phyloP scores from a whole-genome alignment of 345 rosid species.

The Raphanus sativus region DNA sequence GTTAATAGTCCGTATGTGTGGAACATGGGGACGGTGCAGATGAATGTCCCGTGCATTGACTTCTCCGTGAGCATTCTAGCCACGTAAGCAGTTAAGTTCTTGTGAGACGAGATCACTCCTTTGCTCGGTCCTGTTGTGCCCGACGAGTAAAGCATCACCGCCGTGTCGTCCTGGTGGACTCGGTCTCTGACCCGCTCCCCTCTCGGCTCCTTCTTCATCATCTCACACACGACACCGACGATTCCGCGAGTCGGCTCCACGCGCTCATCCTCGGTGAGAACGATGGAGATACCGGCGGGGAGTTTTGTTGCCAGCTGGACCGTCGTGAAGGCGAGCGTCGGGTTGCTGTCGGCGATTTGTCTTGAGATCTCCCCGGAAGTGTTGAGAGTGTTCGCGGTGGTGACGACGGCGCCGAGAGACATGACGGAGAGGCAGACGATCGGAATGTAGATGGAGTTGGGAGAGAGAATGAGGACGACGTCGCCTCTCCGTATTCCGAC shows the following conservation, averaged over 20 bases:
- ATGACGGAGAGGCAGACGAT: conserved; percentile 74
- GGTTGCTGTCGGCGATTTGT: conserved; percentile 65
- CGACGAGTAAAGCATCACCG: conserved; percentile 77
- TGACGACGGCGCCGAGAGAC: conserved; percentile 84
- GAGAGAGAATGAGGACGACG: conserved; percentile 73
- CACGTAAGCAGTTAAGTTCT: conserved; percentile 61
- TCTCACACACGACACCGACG: conserved; percentile 42
- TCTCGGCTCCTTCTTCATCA: conserved; percentile 45
- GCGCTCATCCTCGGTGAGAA: conserved; percentile 41
- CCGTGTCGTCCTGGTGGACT: conserved; percentile 65
- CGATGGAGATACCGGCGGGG: conserved; percentile 42
- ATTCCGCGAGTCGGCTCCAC: neutral
- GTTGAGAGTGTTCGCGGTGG: conserved; percentile 84
- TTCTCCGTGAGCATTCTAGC: conserved; percentile 51
- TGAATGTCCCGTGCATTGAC: conserved; percentile 44
- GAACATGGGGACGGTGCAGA: conserved; percentile 88
- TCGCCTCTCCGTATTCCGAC: conserved; percentile 69
- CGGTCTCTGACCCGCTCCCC: conserved; percentile 51
- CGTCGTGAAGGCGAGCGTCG: conserved; percentile 62
- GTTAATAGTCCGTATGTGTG: conserved; percentile 70
- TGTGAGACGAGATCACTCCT: conserved; percentile 76
- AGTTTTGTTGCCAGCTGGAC: conserved; percentile 54
- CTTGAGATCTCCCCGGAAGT: conserved; percentile 65
- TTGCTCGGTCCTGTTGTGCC: conserved; percentile 87
- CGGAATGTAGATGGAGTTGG: conserved; percentile 75